A percentile compares a stretch with the other conserved stretches of the same genome.
These are phyloP conservation scores for Cardamine occulta DNA, from an alignment of 345 rosid genomes.

Conservation along the genomic window DNA sequence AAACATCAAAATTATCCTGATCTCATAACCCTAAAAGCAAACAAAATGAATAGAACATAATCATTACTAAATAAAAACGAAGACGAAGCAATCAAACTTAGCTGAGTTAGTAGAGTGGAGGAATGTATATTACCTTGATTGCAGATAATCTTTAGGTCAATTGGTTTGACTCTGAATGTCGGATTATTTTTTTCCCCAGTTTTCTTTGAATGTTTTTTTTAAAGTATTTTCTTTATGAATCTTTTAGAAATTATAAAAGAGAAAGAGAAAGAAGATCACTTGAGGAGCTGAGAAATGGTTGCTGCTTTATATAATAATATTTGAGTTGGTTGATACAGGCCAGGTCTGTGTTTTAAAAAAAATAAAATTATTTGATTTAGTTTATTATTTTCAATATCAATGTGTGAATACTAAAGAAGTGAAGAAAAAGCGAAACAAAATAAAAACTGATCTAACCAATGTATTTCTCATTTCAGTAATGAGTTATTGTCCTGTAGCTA, in stretches of 20 bases:
- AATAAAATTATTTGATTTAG: neutral
- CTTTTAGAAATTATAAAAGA: slow-evolving; percentile 19
- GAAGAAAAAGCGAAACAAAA: slow-evolving; percentile 15
- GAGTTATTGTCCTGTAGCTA: neutral
- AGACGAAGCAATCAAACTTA: slow-evolving; percentile 60
- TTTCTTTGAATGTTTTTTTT: neutral
- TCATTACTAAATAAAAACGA: neutral
- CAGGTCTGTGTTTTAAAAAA: slow-evolving; percentile 19
- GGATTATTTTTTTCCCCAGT: neutral
- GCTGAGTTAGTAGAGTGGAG: slow-evolving; percentile 87
- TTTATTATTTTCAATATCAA: neutral
- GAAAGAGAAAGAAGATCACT: slow-evolving; percentile 20
- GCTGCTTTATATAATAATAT: slow-evolving; percentile 38
- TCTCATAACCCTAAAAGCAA: slow-evolving; percentile 12
- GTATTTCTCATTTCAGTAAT: neutral
- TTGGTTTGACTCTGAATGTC: neutral
- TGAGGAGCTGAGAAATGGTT: slow-evolving; percentile 37
- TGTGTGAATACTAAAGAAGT: slow-evolving; percentile 13
- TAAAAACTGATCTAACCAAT: slow-evolving; percentile 19
- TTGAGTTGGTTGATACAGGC: slow-evolving; percentile 41
- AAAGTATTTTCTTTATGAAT: neutral
- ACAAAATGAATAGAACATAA: neutral
- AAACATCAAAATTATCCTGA: neutral
- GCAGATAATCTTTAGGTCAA: slow-evolving; percentile 18
- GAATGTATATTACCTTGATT: slow-evolving; percentile 57